A percentile compares a stretch with the other conserved stretches of the same genome.
Conservation (phyloP, 2,329 filamentous ascomycete species). For the Fusarium tupiense region DNA sequence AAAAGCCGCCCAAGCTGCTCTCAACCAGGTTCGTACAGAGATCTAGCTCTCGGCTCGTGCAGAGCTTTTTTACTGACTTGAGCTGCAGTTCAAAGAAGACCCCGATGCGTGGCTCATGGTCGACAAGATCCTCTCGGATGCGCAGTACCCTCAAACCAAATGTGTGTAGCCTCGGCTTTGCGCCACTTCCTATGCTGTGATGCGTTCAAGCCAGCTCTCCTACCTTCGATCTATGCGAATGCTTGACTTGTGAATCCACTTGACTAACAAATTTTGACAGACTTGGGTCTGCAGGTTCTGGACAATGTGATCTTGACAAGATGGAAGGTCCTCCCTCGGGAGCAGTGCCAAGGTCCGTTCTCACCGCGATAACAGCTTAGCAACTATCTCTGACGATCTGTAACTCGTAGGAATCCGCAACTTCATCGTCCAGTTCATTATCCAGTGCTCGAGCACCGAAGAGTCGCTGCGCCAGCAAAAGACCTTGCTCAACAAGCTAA, state of each 20-base stretch:
- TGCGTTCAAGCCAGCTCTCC: background rate
- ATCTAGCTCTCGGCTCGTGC: background rate
- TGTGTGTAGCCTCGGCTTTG: conserved; percentile 66
- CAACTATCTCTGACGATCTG: conserved; percentile 20
- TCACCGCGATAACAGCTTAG: background rate
- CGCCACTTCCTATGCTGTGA: conserved; percentile 14
- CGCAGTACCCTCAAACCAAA: conserved; percentile 95
- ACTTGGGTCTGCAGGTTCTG: conserved; percentile 93
- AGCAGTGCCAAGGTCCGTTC: conserved; percentile 85
- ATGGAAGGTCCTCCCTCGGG: conserved; percentile 96
- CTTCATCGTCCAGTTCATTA: conserved; percentile 98
- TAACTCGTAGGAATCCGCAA: conserved; percentile 84
- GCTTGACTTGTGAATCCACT: conserved; percentile 6
- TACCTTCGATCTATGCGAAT: background rate
- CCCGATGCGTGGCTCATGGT: conserved; percentile 98
- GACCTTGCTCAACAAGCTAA: conserved; percentile 96
- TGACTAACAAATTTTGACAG: conserved; percentile 57
- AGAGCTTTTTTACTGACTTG: conserved; percentile 27
- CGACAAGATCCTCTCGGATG: conserved; percentile 94
- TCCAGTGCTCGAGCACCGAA: conserved; percentile 89
- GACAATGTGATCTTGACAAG: conserved; percentile 98
- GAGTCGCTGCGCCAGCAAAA: conserved; percentile 86
- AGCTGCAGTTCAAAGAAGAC: conserved; percentile 92
- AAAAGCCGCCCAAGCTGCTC: conserved; percentile 91
- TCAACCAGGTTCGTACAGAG: conserved; percentile 80